phyloP scores from a whole-genome alignment of 1,284 basidiomycete genomes.

The Meripilus lineatus region DNA sequence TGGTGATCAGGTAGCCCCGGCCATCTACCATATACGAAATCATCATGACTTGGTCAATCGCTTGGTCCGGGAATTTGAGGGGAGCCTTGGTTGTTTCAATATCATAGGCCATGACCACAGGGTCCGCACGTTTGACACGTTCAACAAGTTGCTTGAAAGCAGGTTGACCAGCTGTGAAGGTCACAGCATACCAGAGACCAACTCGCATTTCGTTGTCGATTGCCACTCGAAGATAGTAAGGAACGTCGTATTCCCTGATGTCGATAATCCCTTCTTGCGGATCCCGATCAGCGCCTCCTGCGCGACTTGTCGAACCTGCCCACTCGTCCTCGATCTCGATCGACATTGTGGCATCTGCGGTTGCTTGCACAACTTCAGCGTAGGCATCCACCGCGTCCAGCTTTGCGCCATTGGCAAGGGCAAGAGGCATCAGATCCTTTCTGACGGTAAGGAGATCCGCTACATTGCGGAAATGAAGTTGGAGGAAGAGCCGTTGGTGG shows the following conservation, averaged over 20 bases:
- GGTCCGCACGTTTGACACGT: slow-evolving; percentile 97
- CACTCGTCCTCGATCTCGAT: slow-evolving; percentile 69
- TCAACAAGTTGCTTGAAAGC: slow-evolving; percentile 72
- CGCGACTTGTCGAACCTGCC: slow-evolving; percentile 38
- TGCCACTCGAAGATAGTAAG: slow-evolving; percentile 96
- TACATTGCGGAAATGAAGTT: slow-evolving; percentile 90
- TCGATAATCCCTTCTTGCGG: slow-evolving; percentile 92
- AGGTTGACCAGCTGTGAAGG: slow-evolving; percentile 80
- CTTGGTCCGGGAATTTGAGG: slow-evolving; percentile 96
- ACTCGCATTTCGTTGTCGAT: slow-evolving; percentile 99
- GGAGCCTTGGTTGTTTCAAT: slow-evolving; percentile 99
- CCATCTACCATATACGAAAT: slow-evolving; percentile 99
- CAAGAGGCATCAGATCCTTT: slow-evolving; percentile 87
- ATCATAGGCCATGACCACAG: slow-evolving; percentile 98
- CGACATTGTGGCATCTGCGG: slow-evolving; percentile 50
- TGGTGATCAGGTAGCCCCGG: slow-evolving; percentile 96
- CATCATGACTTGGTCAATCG: slow-evolving; percentile 99
- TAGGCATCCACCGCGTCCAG: slow-evolving; percentile 96
- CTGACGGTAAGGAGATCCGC: slow-evolving; percentile 87
- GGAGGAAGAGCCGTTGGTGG: slow-evolving; percentile 83
- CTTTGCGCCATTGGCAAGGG: slow-evolving; percentile 88
- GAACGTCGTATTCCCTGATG: slow-evolving; percentile 94
- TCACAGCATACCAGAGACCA: slow-evolving; percentile 94
- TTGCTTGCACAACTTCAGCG: slow-evolving; percentile 91
- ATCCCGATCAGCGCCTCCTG: slow-evolving; percentile 56